Evolutionary conservation across 805 yeast genomes (phyloP).

Genomic region (Nakazawaea anatomiae): DNA sequence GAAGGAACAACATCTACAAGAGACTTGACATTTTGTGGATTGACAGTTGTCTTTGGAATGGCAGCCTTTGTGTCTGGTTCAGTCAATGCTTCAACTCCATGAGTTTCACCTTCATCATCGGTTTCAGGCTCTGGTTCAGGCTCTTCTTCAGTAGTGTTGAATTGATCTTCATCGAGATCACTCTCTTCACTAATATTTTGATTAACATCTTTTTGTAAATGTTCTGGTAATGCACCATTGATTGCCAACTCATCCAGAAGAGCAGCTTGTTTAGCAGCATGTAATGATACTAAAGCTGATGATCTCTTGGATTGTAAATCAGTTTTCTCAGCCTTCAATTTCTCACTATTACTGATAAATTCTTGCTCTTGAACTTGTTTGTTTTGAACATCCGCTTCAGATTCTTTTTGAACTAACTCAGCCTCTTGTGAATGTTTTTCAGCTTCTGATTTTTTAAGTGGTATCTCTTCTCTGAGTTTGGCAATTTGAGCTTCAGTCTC

Average conservation of each 20-base stretch:
- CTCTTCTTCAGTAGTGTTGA: constrained; percentile 21
- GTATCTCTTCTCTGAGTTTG: constrained; percentile 32
- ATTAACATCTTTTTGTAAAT: constrained; percentile 32
- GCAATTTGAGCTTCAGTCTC: constrained; percentile 35
- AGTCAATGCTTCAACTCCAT: constrained; percentile 25
- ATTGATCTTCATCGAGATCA: constrained; percentile 22
- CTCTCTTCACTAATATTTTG: constrained; percentile 21
- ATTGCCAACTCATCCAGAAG: constrained; percentile 38
- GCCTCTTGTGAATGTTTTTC: constrained; percentile 22
- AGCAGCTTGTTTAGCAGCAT: constrained; percentile 30
- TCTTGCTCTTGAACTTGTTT: constrained; percentile 23
- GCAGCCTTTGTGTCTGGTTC: constrained; percentile 24
- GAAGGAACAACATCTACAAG: not conserved
- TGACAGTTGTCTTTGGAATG: not conserved
- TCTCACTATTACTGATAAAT: constrained; percentile 23
- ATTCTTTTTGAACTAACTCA: constrained; percentile 10
- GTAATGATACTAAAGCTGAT: constrained; percentile 27
- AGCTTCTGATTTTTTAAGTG: constrained; percentile 22
- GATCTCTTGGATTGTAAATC: constrained; percentile 35
- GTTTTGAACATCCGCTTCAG: constrained; percentile 17
- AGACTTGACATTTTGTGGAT: not conserved
- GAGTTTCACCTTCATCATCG: constrained; percentile 11
- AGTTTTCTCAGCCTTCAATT: constrained; percentile 36
- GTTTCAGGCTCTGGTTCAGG: constrained; percentile 24
- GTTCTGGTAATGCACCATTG: constrained; percentile 47